Conservation (phyloP, 2,329 filamentous ascomycete species). For the Hypoxylon sp. region DNA sequence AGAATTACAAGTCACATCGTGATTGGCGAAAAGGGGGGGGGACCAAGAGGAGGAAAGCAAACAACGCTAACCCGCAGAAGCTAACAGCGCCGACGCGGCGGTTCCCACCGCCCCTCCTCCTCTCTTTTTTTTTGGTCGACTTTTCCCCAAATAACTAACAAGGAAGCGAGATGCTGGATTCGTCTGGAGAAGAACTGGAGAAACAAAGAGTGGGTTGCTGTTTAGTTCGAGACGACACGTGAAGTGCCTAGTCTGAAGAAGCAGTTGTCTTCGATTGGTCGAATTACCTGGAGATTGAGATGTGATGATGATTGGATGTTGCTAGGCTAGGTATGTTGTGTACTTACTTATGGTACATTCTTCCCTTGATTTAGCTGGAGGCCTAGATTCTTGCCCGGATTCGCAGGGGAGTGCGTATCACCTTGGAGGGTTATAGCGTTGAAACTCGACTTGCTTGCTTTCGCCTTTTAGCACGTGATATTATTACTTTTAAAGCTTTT, state of each 20-base stretch:
- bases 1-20: constrained; percentile 1
- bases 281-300: constrained; percentile 12
- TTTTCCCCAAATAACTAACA: constrained; percentile 8
- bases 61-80: constrained; percentile 12
- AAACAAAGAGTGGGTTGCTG: constrained; percentile 10
- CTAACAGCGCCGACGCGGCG: constrained; percentile 11
- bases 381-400: constrained; percentile 19
- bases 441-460: constrained; percentile 26
- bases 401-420: constrained; percentile 5
- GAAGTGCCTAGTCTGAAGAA: constrained; percentile 6
- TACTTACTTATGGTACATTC: constrained; percentile 7
- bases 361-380: constrained; percentile 10
- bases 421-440: constrained; percentile 15
- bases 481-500: constrained; percentile 31
- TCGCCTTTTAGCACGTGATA: constrained; percentile 25
- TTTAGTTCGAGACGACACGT: constrained; percentile 22
- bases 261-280: constrained; percentile 18
- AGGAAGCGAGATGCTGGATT: constrained; percentile 4
- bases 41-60: constrained; percentile 12
- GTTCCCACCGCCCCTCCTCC: too few species aligned
- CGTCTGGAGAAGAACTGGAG: constrained; percentile 3
- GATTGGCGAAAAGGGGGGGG: too few species aligned
- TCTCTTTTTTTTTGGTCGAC: too few species aligned
- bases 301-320: constrained; percentile 19
- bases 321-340: not conserved